These are phyloP conservation scores for Paraglomus brasilianum DNA, from an alignment of 192 early-diverging fungal species.

Conservation along the genomic window DNA sequence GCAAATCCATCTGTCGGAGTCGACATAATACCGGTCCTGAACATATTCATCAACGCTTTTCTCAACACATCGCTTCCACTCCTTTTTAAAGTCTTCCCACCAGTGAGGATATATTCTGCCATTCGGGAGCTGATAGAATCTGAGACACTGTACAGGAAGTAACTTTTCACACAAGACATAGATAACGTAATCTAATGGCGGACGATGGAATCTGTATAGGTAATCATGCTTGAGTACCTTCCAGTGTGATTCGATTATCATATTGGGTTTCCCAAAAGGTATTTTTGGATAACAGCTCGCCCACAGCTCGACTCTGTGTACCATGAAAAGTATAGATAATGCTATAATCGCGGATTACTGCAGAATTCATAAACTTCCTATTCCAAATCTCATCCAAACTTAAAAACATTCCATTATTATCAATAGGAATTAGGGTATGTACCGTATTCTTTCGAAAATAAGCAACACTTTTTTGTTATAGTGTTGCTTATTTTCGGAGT, in stretches of 20 bases:
- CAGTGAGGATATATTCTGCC: too few relatives aligned
- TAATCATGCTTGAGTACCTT: neutral
- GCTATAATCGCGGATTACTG: neutral
- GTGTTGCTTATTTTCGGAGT: too few relatives aligned
- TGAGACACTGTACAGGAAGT: neutral
- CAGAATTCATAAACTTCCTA: too few relatives aligned
- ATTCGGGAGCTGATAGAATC: too few relatives aligned
- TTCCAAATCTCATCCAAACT: too few relatives aligned
- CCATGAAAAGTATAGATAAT: neutral
- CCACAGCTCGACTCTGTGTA: neutral
- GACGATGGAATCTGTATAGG: constrained; percentile 7
- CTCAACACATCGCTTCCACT: neutral
- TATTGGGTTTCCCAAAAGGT: neutral
- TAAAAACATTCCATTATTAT: too few relatives aligned
- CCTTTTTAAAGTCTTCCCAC: neutral
- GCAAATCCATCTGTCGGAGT: too few relatives aligned
- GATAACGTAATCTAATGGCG: neutral
- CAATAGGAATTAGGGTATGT: constrained; percentile 3
- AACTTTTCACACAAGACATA: neutral
- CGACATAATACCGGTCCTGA: too few relatives aligned
- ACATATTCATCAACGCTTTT: too few relatives aligned
- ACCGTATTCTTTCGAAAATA: too few relatives aligned
- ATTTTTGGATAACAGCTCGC: neutral
- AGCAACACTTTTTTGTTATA: too few relatives aligned
- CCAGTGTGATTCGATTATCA: constrained; percentile 11